Evolutionary conservation across 352 stramenopile genomes (phyloP).

Genomic region (Blastocystis sp.): DNA sequence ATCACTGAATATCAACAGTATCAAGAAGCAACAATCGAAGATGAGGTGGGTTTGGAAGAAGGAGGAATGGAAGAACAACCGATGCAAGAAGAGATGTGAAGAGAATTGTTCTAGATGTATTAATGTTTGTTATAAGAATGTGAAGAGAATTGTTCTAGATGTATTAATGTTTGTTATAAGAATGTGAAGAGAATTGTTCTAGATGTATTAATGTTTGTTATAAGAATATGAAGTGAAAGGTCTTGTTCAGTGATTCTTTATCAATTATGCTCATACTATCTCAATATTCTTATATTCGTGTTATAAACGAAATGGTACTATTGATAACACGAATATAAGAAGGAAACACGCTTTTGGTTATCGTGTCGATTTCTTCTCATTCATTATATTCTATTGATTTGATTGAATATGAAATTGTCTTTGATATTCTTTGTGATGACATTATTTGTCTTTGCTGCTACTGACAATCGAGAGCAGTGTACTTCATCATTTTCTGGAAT

Average conservation of each 20-base stretch:
- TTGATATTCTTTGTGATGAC: background rate
- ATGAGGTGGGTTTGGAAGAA: slow-evolving; percentile 76
- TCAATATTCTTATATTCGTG: background rate
- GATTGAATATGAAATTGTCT: background rate
- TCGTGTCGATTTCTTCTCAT: background rate
- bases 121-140: background rate
- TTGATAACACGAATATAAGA: background rate
- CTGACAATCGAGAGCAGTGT: slow-evolving; percentile 42
- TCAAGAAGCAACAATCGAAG: slow-evolving; percentile 95
- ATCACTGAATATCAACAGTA: slow-evolving; percentile 99
- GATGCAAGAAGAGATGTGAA: background rate
- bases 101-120: background rate
- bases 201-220: too few relatives aligned
- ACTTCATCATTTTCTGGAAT: slow-evolving; percentile 25
- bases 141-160: too few relatives aligned
- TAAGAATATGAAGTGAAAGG: too few relatives aligned
- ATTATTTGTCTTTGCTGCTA: background rate
- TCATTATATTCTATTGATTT: slow-evolving; percentile 6
- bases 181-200: too few relatives aligned
- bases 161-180: too few relatives aligned
- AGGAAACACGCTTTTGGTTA: background rate
- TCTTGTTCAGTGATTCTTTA: background rate
- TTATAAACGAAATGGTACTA: background rate
- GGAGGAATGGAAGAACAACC: background rate
- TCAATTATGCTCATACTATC: background rate